These are phyloP conservation scores for Arachis monticola DNA, from an alignment of 331 rosid species.

Conservation along the genomic window DNA sequence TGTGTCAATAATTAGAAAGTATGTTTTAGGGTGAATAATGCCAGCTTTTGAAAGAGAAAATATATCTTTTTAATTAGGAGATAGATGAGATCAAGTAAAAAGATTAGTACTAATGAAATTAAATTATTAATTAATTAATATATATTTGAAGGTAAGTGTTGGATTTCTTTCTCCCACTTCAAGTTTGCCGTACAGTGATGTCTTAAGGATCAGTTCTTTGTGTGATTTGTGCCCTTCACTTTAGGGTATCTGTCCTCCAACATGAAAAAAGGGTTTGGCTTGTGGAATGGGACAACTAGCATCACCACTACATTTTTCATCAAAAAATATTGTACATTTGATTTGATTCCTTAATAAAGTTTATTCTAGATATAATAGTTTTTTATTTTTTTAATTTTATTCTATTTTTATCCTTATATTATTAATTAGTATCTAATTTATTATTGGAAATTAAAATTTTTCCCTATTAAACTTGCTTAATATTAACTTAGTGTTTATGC, in stretches of 20 bases:
- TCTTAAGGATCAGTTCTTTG: conserved; percentile 37
- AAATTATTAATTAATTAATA: neutral
- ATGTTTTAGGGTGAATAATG: neutral
- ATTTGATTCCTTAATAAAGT: too few relatives aligned
- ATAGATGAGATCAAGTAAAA: neutral
- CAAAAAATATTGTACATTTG: too few relatives aligned
- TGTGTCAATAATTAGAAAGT: conserved; percentile 31
- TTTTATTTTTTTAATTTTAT: too few relatives aligned
- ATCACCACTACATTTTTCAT: neutral
- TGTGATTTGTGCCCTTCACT: conserved; percentile 33
- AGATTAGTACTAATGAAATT: neutral
- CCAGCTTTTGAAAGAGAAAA: conserved; percentile 11
- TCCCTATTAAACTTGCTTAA: too few relatives aligned
- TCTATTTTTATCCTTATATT: too few relatives aligned
- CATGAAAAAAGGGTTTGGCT: conserved; percentile 16
- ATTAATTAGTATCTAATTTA: too few relatives aligned
- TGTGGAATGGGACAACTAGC: conserved; percentile 28
- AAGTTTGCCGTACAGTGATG: conserved; percentile 49
- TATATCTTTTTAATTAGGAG: neutral
- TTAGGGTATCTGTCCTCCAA: conserved; percentile 43
- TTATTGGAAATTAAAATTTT: too few relatives aligned
- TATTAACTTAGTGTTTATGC: too few relatives aligned
- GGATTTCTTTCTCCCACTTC: conserved; percentile 53
- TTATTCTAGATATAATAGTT: too few relatives aligned
- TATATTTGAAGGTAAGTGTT: conserved; percentile 11